Percentiles rank a stretch among this genome's conserved stretches.
phyloP scores from a whole-genome alignment of 1,284 basidiomycete species.

The Cystobasidium pallidum region DNA sequence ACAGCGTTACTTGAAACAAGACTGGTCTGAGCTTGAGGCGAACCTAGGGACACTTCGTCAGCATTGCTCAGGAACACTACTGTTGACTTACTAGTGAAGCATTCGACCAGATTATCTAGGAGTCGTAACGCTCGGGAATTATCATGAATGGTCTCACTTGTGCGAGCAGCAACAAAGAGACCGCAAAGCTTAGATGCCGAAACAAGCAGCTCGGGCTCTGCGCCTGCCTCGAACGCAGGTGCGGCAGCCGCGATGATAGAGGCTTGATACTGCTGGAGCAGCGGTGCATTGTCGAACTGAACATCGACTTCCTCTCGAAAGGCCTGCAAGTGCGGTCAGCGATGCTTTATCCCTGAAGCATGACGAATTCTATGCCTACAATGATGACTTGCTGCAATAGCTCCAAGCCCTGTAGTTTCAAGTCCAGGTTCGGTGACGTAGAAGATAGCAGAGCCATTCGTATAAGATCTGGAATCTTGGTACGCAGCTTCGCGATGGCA shows the following conservation, averaged over 20 bases:
- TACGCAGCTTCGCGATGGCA: conserved; percentile 64
- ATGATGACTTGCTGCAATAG: conserved; percentile 91
- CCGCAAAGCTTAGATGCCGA: conserved; percentile 92
- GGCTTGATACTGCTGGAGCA: conserved; percentile 98
- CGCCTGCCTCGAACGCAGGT: conserved; percentile 91
- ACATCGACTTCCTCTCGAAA: neutral
- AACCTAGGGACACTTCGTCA: neutral
- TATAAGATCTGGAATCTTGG: conserved; percentile 88
- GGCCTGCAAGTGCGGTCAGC: conserved; percentile 76
- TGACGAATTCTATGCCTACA: conserved; percentile 59
- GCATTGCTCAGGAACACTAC: neutral
- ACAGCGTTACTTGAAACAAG: neutral
- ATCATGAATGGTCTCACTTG: conserved; percentile 81
- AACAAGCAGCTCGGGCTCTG: conserved; percentile 91
- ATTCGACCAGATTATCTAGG: conserved; percentile 56
- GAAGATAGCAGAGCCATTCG: conserved; percentile 98
- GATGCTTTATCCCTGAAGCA: conserved; percentile 68
- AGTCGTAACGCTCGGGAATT: conserved; percentile 96
- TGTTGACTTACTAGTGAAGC: neutral
- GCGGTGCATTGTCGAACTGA: conserved; percentile 79
- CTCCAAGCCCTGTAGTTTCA: conserved; percentile 86
- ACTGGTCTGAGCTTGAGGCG: neutral
- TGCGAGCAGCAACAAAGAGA: conserved; percentile 92
- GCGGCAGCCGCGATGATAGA: conserved; percentile 98
- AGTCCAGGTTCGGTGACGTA: conserved; percentile 92